These are phyloP conservation scores for Verticillium tricorpus DNA, from an alignment of 2,329 filamentous ascomycete genomes.

Conservation along the genomic window DNA sequence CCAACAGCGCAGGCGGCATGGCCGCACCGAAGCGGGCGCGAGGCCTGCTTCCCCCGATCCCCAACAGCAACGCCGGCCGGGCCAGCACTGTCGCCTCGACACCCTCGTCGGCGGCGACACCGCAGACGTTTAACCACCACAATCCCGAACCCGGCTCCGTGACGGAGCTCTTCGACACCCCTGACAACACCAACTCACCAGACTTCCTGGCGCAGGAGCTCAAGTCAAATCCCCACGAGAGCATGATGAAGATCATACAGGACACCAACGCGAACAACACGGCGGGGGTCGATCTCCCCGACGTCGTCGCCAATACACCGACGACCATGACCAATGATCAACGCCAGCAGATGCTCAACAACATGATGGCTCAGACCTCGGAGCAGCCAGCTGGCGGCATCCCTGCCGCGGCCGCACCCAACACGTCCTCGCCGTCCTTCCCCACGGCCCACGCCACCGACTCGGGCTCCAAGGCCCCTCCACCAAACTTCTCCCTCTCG, in stretches of 20 bases:
- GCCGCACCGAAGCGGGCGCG: slow-evolving; percentile 47
- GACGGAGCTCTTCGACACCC: slow-evolving; percentile 55
- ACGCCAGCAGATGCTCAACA: slow-evolving; percentile 52
- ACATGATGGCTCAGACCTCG: slow-evolving; percentile 48
- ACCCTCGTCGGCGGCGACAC: slow-evolving; percentile 21
- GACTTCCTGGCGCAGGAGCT: slow-evolving; percentile 52
- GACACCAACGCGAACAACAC: slow-evolving; percentile 54
- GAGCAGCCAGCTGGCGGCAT: slow-evolving; percentile 16
- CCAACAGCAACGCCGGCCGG: slow-evolving; percentile 25
- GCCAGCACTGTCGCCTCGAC: slow-evolving; percentile 19
- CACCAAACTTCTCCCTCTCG: slow-evolving; percentile 36
- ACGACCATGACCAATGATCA: slow-evolving; percentile 53
- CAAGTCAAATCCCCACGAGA: slow-evolving; percentile 52
- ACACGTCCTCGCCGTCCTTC: slow-evolving; percentile 12
- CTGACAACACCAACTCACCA: slow-evolving; percentile 39
- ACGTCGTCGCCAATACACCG: slow-evolving; percentile 52
- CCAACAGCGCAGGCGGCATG: slow-evolving; percentile 30
- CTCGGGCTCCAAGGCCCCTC: slow-evolving; percentile 17
- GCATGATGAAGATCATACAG: slow-evolving; percentile 63
- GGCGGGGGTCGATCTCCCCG: slow-evolving; percentile 46
- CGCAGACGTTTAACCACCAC: slow-evolving; percentile 17
- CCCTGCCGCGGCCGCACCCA: slow-evolving; percentile 10
- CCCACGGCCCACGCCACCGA: slow-evolving; percentile 12
- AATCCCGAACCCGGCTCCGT: slow-evolving; percentile 45
- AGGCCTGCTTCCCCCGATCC: slow-evolving; percentile 51